Percentiles rank a stretch among this genome's conserved stretches.
These are phyloP conservation scores for Phoenix roebelenii DNA, from an alignment of 176 grass and related monocot species.

Conservation along the genomic window DNA sequence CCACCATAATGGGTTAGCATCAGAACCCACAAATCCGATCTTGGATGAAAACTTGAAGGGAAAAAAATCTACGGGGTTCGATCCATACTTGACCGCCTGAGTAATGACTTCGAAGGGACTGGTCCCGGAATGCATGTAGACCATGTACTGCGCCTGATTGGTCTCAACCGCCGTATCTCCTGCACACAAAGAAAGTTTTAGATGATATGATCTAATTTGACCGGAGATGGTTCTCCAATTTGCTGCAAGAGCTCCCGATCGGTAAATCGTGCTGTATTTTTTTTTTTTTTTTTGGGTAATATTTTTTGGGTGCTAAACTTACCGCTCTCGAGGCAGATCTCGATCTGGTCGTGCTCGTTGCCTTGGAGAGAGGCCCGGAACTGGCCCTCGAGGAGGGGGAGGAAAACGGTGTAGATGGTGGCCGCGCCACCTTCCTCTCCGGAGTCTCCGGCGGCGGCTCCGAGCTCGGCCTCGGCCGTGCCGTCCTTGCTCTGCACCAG, in stretches of 20 bases:
- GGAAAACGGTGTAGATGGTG: slow-evolving; percentile 51
- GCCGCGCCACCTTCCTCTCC: background rate
- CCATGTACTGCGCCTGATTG: slow-evolving; percentile 22
- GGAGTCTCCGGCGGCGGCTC: background rate
- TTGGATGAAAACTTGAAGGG: background rate
- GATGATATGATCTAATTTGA: too few relatives aligned
- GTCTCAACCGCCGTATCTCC: slow-evolving; percentile 66
- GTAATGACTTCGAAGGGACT: slow-evolving; percentile 59
- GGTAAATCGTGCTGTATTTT: too few relatives aligned
- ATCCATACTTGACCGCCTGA: slow-evolving; percentile 47
- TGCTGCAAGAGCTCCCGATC: too few relatives aligned
- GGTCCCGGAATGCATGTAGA: slow-evolving; percentile 63
- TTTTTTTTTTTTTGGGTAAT: too few relatives aligned
- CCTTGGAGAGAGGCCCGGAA: slow-evolving; percentile 73
- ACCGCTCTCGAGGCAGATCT: slow-evolving; percentile 87
- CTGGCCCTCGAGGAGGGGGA: slow-evolving; percentile 69
- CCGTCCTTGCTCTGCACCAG: slow-evolving; percentile 46
- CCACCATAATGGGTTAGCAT: background rate
- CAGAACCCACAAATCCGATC: too few relatives aligned
- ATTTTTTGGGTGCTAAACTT: background rate
- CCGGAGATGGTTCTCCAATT: too few relatives aligned
- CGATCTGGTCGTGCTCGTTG: slow-evolving; percentile 48
- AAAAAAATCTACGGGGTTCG: background rate
- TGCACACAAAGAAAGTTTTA: slow-evolving; percentile 1
- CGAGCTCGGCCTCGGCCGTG: too few relatives aligned